Evolutionary conservation across 2,329 filamentous ascomycete species (phyloP).

Genomic region (Nothophaeocryptopus gaeumannii): DNA sequence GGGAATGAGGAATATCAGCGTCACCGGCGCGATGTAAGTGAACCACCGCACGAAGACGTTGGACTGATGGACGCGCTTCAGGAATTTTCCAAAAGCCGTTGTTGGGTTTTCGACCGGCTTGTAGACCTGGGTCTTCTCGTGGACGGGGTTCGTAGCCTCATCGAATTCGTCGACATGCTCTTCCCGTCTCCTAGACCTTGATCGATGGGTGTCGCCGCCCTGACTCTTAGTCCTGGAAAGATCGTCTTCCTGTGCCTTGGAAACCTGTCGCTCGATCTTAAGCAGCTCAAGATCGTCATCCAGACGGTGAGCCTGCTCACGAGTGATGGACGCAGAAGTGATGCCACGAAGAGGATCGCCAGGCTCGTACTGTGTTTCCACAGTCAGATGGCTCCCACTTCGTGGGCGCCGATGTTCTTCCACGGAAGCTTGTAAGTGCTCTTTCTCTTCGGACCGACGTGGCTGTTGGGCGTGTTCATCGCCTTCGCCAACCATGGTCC

Average conservation of each 20-base stretch:
- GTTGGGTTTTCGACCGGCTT: constrained; percentile 62
- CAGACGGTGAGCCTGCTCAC: constrained; percentile 60
- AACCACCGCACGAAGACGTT: constrained; percentile 67
- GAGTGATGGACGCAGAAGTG: constrained; percentile 54
- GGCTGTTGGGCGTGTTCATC: constrained; percentile 19
- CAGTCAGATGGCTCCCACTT: constrained; percentile 44
- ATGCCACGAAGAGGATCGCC: constrained; percentile 30
- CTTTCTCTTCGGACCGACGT: constrained; percentile 10
- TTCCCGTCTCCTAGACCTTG: constrained; percentile 50
- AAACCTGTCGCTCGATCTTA: constrained; percentile 61
- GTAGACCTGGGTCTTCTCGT: constrained; percentile 64
- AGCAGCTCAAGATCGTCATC: constrained; percentile 66
- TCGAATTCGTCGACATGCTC: constrained; percentile 66
- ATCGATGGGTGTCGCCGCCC: constrained; percentile 48
- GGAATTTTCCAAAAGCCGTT: constrained; percentile 60
- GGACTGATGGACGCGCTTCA: constrained; percentile 64
- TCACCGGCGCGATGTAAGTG: constrained; percentile 66
- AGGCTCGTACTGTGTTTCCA: constrained; percentile 38
- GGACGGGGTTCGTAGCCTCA: constrained; percentile 64
- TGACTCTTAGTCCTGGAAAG: constrained; percentile 30
- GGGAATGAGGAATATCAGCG: constrained; percentile 64
- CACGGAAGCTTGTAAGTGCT: constrained; percentile 8
- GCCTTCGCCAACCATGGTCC: constrained; percentile 34
- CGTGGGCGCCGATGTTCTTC: constrained; percentile 17
- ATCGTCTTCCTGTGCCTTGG: constrained; percentile 40